phyloP scores from a whole-genome alignment of 2,329 filamentous ascomycete genomes.

The Fusarium decemcellulare region DNA sequence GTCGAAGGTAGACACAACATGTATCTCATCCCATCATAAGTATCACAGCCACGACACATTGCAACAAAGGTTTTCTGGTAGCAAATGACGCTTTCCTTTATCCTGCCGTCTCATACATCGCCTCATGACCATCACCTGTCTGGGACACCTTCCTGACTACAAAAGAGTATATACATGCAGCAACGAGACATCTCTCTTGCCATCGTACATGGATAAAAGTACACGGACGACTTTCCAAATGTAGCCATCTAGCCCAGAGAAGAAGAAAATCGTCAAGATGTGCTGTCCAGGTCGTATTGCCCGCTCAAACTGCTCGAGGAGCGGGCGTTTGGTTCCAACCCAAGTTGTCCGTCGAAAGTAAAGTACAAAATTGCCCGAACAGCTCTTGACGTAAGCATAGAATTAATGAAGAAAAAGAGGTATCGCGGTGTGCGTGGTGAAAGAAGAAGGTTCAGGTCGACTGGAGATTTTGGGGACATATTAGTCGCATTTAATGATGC shows the following conservation, averaged over 20 bases:
- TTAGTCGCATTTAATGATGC: conserved; percentile 58
- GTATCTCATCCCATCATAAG: neutral
- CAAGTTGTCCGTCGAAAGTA: conserved; percentile 17
- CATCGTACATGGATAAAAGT: conserved; percentile 43
- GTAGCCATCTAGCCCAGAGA: conserved; percentile 48
- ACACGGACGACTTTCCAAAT: conserved; percentile 49
- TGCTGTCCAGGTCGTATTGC: conserved; percentile 30
- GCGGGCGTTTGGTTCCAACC: conserved; percentile 10
- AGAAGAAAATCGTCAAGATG: conserved; percentile 42
- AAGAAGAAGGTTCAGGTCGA: conserved; percentile 24
- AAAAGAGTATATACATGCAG: conserved; percentile 46
- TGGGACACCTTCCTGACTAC: conserved; percentile 29
- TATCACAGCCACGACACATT: neutral
- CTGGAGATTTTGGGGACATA: conserved; percentile 7
- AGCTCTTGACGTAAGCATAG: conserved; percentile 37
- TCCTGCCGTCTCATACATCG: conserved; percentile 43
- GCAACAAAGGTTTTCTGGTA: conserved; percentile 13
- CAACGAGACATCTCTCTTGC: conserved; percentile 20
- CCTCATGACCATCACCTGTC: conserved; percentile 24
- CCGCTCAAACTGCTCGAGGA: conserved; percentile 15
- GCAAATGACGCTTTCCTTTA: conserved; percentile 46
- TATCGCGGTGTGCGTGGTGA: conserved; percentile 40
- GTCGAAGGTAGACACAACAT: conserved; percentile 60
- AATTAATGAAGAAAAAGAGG: conserved; percentile 45
- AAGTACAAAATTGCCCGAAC: conserved; percentile 33